Conservation (phyloP, 768 basidiomycete species). For the Clitopilus passeckerianus region DNA sequence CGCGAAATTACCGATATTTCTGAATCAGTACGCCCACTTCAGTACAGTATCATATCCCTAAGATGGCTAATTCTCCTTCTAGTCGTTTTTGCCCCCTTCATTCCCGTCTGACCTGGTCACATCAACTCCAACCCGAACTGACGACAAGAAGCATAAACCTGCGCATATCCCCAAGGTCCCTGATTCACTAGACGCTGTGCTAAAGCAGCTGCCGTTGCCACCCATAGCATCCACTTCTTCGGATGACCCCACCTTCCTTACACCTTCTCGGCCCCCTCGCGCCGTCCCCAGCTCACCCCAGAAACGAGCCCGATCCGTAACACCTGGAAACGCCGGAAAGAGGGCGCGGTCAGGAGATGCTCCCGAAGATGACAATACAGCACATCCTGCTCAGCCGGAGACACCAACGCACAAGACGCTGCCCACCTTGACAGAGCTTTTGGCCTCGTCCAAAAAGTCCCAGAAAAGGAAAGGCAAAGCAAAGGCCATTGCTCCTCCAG, state of each 20-base stretch:
- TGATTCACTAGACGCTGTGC: background rate
- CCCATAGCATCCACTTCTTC: constrained; percentile 7
- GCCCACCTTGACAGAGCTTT: constrained; percentile 37
- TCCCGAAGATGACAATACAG: constrained; percentile 15
- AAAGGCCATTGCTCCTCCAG: background rate
- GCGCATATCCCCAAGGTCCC: constrained; percentile 30
- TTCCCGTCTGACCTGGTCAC: constrained; percentile 48
- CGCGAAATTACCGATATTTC: constrained; percentile 17
- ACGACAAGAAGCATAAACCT: constrained; percentile 31
- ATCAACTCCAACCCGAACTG: constrained; percentile 41
- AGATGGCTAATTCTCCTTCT: constrained; percentile 3
- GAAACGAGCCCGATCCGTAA: constrained; percentile 7
- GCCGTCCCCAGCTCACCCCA: constrained; percentile 7
- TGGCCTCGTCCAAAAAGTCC: constrained; percentile 36
- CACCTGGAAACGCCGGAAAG: background rate
- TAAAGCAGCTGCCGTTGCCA: constrained; percentile 5
- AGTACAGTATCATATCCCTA: background rate
- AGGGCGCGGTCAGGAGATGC: constrained; percentile 9
- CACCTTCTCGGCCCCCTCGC: constrained; percentile 10
- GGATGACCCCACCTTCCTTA: background rate
- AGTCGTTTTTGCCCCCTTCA: constrained; percentile 50
- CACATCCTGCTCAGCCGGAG: constrained; percentile 13
- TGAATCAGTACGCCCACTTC: constrained; percentile 18
- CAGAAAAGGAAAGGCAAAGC: constrained; percentile 1
- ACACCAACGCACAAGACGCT: constrained; percentile 19